A percentile compares a stretch with the other conserved stretches of the same genome.
Evolutionary conservation across 805 yeast genomes (phyloP).

Genomic region (Sungouiella thailandica): DNA sequence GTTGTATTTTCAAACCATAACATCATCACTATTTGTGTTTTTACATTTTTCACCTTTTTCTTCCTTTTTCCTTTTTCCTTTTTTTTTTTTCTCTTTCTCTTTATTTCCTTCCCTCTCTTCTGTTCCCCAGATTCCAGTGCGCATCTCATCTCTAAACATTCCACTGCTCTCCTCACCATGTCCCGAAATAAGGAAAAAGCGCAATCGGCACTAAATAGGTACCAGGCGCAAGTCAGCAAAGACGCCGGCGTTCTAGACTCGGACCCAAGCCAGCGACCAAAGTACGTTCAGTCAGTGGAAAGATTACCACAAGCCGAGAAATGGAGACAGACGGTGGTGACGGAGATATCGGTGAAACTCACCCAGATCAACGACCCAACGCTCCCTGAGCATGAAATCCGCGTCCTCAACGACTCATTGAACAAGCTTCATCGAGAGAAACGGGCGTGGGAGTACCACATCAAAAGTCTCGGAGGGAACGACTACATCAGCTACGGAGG

Average conservation of each 20-base stretch:
- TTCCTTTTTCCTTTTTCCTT: too few relatives aligned
- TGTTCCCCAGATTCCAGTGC: too few relatives aligned
- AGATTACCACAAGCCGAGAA: conserved; percentile 61
- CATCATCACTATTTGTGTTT: too few relatives aligned
- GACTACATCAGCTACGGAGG: conserved; percentile 43
- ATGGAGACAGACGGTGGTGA: conserved; percentile 58
- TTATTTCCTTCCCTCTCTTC: too few relatives aligned
- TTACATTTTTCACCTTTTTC: too few relatives aligned
- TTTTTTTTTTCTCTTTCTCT: too few relatives aligned
- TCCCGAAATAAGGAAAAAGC: conserved; percentile 76
- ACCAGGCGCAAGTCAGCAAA: conserved; percentile 56
- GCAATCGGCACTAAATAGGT: conserved; percentile 62
- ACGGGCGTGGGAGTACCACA: conserved; percentile 73
- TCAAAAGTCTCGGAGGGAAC: conserved; percentile 68
- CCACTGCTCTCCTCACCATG: conserved; percentile 40
- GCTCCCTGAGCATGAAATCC: conserved; percentile 53
- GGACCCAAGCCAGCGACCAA: conserved; percentile 57
- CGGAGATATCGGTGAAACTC: conserved; percentile 59
- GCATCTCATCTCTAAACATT: too few relatives aligned
- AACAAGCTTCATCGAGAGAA: conserved; percentile 65
- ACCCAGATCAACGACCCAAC: conserved; percentile 58
- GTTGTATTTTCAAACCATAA: too few relatives aligned
- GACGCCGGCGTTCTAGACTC: conserved; percentile 56
- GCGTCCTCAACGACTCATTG: conserved; percentile 71
- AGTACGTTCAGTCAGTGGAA: conserved; percentile 47